Evolutionary conservation across 495 filamentous ascomycete genomes (phyloP).

Genomic region (Neurospora sublineolata): DNA sequence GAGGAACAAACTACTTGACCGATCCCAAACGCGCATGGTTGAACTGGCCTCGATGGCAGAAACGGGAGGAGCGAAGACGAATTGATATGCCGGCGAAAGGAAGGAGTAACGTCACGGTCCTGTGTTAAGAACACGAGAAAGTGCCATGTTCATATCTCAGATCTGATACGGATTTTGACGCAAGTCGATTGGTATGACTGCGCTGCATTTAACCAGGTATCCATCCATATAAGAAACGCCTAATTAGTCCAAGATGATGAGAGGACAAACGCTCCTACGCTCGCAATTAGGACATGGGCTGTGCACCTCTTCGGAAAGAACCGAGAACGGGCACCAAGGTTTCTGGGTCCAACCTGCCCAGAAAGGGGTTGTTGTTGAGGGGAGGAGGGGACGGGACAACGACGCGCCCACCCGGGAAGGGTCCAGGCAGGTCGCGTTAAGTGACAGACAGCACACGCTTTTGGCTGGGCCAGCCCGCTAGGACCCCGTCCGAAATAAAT

Average conservation of each 20-base stretch:
- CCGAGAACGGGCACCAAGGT: neutral
- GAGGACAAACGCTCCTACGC: neutral
- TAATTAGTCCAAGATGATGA: neutral
- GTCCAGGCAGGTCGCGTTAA: neutral
- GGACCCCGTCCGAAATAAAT: neutral
- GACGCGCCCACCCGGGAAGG: neutral
- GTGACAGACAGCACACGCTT: neutral
- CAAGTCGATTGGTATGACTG: neutral
- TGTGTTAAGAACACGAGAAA: neutral
- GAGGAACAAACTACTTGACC: neutral
- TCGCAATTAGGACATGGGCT: neutral
- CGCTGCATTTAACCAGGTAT: neutral
- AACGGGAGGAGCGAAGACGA: neutral
- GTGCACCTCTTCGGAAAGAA: neutral
- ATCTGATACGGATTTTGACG: neutral
- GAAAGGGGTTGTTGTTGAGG: neutral
- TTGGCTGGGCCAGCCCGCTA: neutral
- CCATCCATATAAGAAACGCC: neutral
- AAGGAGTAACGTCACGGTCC: neutral
- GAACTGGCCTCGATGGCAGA: neutral
- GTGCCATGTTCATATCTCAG: neutral
- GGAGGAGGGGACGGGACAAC: neutral
- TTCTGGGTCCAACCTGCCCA: neutral
- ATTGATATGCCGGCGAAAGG: neutral
- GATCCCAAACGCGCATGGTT: neutral